Base-by-base conservation (phyloP, 345 rosid species). In the Salix exigua region DNA sequence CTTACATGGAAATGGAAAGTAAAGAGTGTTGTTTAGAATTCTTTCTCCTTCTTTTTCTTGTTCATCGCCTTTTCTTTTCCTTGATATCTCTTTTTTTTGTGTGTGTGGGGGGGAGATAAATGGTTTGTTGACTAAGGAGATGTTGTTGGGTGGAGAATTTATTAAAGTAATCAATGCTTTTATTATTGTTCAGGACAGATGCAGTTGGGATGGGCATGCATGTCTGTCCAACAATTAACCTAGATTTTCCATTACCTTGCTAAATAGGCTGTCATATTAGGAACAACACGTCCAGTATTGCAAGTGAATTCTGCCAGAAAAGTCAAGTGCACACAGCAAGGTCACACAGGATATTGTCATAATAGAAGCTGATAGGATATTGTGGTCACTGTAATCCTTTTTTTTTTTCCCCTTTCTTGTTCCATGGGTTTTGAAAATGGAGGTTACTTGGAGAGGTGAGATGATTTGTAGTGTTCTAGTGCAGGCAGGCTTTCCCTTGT, bases 81-180 rank as follows among this genome's bases (percentile, higher is more conserved):
- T 74, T 70, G 46, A 55, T 60, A 35, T 28, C 58, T 10, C 42
- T 46, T 40, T 64, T 67, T 42, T 73, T 14, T 73, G n/a, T n/a
- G n/a, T 11, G 33, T 77, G 31, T 31, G 28, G 33, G 61, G 23
- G 0, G 61, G 62, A 70, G 83, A 81, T 42, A 76, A 33, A 80
- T 78, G 80, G 76, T 76, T 79, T 86, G 87, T 86, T 87, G 88
- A 87, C 90, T 77, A 79, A 33, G 42, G 62, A 0, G 70, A 25
- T 50, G 68, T 28, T 55, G 79, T 83, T 87, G 78, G 89, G 82
- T 85, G 92, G 81, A 79, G 83, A 80, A 70, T 83, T 78, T 75
- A 80, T 81, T 68, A 74, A 85, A 84, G 86, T 78, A 75, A 82
- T 79, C 64, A 84, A 84, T 84, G 83, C 78, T 81, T 81, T 81